These are phyloP conservation scores for Penicillium manginii DNA, from an alignment of 495 filamentous ascomycete species.

Conservation along the genomic window DNA sequence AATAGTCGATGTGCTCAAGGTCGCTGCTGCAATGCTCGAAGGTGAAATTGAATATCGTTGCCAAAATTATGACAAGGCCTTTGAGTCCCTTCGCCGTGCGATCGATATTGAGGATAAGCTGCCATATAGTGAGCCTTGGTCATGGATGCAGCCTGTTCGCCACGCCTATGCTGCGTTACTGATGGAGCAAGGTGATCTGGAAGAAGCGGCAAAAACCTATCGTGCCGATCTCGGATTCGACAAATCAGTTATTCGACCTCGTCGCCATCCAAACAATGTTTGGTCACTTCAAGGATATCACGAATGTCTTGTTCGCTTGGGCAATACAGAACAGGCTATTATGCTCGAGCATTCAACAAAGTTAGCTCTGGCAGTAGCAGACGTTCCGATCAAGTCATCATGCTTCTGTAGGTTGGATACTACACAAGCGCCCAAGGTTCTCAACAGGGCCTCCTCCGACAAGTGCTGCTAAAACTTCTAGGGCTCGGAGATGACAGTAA, in stretches of 20 bases:
- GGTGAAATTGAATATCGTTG: conserved; percentile 67
- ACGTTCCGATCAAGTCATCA: conserved; percentile 57
- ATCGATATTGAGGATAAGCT: conserved; percentile 54
- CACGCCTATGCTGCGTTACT: conserved; percentile 66
- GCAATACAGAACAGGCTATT: conserved; percentile 47
- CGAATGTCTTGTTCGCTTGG: conserved; percentile 60
- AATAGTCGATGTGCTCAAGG: conserved; percentile 54
- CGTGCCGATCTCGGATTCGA: conserved; percentile 61
- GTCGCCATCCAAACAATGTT: conserved; percentile 66
- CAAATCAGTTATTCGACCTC: conserved; percentile 53
- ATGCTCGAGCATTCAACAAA: conserved; percentile 53
- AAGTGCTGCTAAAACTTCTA: not conserved
- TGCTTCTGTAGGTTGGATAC: conserved; percentile 59
- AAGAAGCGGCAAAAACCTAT: conserved; percentile 58
- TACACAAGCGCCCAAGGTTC: conserved; percentile 8
- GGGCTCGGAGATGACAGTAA: no score
- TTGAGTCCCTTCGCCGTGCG: conserved; percentile 49
- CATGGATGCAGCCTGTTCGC: conserved; percentile 66
- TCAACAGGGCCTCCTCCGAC: not conserved
- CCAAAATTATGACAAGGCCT: conserved; percentile 53
- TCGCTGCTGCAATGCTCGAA: conserved; percentile 62
- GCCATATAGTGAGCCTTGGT: conserved; percentile 68
- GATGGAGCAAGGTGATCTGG: conserved; percentile 59
- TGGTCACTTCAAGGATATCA: conserved; percentile 67
- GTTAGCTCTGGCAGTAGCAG: conserved; percentile 54